Evolutionary conservation across 2,329 filamentous ascomycete species (phyloP).

Genomic region (Akanthomyces uredinophilus): DNA sequence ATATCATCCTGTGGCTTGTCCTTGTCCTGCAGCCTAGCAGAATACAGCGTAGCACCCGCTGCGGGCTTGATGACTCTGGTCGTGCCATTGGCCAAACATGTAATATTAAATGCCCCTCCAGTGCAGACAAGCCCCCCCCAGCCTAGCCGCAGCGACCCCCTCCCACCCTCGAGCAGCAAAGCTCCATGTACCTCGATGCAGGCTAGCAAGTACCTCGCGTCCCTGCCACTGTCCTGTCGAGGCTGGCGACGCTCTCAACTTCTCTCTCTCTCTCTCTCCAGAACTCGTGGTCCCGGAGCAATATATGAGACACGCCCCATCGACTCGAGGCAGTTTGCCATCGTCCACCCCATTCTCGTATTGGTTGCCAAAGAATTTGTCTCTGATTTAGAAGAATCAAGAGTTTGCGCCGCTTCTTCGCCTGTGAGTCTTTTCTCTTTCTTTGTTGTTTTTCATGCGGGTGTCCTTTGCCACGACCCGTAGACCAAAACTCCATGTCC

Average conservation of each 20-base stretch:
- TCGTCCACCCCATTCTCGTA: background rate
- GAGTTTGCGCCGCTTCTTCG: no score
- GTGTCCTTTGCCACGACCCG: background rate
- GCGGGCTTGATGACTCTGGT: background rate
- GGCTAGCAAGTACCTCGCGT: constrained; percentile 4
- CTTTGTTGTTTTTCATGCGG: background rate
- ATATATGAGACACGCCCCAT: background rate
- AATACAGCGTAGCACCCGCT: background rate
- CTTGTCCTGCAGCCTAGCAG: background rate
- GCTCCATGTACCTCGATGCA: constrained; percentile 7
- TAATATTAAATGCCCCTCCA: background rate
- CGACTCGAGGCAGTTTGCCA: background rate
- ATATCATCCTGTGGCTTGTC: background rate
- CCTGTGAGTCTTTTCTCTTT: background rate
- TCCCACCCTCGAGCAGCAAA: background rate
- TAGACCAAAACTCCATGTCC: no score
- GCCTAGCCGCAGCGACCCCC: background rate
- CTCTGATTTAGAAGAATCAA: background rate
- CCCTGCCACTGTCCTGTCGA: constrained; percentile 2
- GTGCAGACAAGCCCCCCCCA: background rate
- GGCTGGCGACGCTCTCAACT: background rate
- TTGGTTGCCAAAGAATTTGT: background rate
- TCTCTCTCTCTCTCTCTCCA: background rate
- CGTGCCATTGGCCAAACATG: background rate
- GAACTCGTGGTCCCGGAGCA: no score